phyloP scores from a whole-genome alignment of 805 yeast species.

The Sungouiozyma ichnusensis region DNA sequence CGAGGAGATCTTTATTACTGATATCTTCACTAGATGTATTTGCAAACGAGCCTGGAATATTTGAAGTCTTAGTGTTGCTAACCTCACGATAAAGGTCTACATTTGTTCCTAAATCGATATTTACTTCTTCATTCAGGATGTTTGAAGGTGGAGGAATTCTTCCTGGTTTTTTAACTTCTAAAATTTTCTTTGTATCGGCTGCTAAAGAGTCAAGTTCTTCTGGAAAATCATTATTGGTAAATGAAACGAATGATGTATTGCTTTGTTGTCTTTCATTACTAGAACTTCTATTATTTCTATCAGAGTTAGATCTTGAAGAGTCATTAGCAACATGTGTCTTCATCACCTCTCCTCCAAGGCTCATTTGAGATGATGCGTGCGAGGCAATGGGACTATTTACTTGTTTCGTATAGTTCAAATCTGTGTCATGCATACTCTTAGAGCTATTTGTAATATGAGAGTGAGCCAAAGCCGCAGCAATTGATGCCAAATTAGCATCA shows the following conservation, averaged over 20 bases:
- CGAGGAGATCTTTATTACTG: neutral
- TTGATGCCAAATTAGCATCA: conserved; percentile 4
- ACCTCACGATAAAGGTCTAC: neutral
- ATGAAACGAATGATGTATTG: neutral
- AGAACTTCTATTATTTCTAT: neutral
- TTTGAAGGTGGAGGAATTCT: neutral
- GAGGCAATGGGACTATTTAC: neutral
- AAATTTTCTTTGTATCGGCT: no score
- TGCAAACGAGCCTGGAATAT: neutral
- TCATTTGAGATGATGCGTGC: neutral
- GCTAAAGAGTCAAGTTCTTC: neutral
- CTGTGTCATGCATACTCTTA: conserved; percentile 1
- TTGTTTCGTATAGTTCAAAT: neutral
- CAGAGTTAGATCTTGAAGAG: neutral
- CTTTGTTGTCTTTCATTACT: neutral
- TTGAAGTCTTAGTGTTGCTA: neutral
- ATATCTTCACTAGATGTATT: neutral
- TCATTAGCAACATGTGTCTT: neutral
- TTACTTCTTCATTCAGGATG: no score
- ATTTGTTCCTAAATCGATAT: neutral
- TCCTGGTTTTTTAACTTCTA: neutral
- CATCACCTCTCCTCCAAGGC: neutral
- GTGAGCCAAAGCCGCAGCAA: conserved; percentile 21
- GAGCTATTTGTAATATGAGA: conserved; percentile 4
- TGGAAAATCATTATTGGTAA: neutral